Base-by-base conservation (phyloP, 2,329 filamentous ascomycete species). In the Microcera coccophila region DNA sequence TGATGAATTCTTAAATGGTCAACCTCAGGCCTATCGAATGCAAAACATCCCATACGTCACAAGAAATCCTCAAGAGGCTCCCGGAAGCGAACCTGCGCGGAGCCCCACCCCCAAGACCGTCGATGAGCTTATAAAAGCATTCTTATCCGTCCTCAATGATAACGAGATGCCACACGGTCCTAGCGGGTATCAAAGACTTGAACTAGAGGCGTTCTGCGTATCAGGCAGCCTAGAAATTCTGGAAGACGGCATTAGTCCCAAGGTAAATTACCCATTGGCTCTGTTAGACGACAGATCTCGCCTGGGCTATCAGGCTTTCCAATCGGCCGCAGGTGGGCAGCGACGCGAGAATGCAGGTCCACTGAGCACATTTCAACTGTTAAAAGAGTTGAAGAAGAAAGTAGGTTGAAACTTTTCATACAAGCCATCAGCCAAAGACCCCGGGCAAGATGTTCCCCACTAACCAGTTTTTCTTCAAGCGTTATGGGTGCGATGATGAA, bases 281-380 rank as follows among this genome's bases (percentile, higher is more conserved):
- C 29, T 41, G 14, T 19, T 41, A 14, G 38, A 41, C 35, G 38
- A 41, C 18, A 19, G 38, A 35, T 41, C 28, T 21, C 38, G 38
- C 5, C 16, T 31, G 17, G 18, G 26, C 12, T 9, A 16, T 18
- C 5, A 21, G 7, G 5, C 15, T 18, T 5, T 29, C 12, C 21
- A 39, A 16, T 22, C 14, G 11, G 5, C 18, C 17, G n/a, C 9
- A 7, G 20, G 10, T 26, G 36, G 36, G 10, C 21, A 38, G 8
- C 18, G 26, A 24, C 36, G 29, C 10, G 14, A 10, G 14, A 34
- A 34, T 31, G 15, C 18, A 15, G 28, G 17, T 17, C 29, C 19
- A 17, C 16, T 35, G 38, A 24, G 20, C 17, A 15, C 38, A 10
- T 12, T 14, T 14, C 14, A 15, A n/a, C 38, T 41, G 12, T 19